Evolutionary conservation across 31 red algal genomes (phyloP).

Genomic region (Odonthalia washingtoniensis): DNA sequence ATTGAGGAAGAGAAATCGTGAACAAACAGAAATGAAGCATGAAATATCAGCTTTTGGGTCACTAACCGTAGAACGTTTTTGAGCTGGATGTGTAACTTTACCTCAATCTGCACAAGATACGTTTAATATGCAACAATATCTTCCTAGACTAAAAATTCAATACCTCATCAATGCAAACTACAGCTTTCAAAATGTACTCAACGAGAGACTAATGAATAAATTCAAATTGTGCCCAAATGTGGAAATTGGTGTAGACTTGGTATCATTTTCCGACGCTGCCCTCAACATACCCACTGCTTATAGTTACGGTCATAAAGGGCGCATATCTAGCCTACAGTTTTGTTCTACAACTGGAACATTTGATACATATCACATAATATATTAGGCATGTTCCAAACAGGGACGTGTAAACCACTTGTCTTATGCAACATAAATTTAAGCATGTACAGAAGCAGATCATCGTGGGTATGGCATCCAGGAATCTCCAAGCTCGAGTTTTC

Average conservation of each 20-base stretch:
- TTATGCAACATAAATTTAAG: constrained; percentile 32
- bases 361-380: constrained; percentile 33
- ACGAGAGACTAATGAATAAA: background rate
- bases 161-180: constrained; percentile 36
- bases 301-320: constrained; percentile 38
- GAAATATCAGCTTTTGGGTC: no score
- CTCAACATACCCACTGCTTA: constrained; percentile 36
- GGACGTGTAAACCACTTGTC: constrained; percentile 42
- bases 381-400: constrained; percentile 40
- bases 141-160: constrained; percentile 40
- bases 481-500: constrained; percentile 13
- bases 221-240: background rate
- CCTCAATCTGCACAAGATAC: constrained; percentile 45
- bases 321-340: background rate
- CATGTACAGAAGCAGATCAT: constrained; percentile 52
- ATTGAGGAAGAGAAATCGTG: no score
- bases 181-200: constrained; percentile 33
- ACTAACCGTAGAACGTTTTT: no score
- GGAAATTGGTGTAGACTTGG: background rate
- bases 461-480: constrained; percentile 33
- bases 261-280: constrained; percentile 59
- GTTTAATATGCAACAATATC: constrained; percentile 44
- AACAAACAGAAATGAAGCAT: no score
- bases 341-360: background rate
- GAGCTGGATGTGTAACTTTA: constrained; percentile 43